A percentile compares a stretch with the other conserved stretches of the same genome.
phyloP scores from a whole-genome alignment of 176 grass and related monocot genomes.

The Oryza meridionalis region DNA sequence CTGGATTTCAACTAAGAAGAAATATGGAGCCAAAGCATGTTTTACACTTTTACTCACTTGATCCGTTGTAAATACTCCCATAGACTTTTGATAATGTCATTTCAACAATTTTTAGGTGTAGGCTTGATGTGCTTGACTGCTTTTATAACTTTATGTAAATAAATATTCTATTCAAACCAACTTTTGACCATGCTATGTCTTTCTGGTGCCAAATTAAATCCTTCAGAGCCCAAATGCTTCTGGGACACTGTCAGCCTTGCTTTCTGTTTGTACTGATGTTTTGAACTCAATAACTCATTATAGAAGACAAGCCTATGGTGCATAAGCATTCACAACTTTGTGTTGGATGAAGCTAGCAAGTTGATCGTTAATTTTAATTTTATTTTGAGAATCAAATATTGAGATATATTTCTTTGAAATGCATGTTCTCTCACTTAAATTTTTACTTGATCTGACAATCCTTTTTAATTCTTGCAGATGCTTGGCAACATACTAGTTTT shows the following conservation, averaged over 20 bases:
- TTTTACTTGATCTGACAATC: constrained; percentile 32
- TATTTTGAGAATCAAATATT: neutral
- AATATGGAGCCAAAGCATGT: neutral
- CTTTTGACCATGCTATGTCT: neutral
- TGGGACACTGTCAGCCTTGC: neutral
- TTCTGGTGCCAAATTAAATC: neutral
- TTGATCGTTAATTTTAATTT: neutral
- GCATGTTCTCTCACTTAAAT: constrained; percentile 6
- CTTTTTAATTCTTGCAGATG: constrained; percentile 62
- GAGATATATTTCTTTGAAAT: constrained; percentile 2
- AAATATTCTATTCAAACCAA: neutral
- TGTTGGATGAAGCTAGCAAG: constrained; percentile 2
- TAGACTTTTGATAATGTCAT: neutral
- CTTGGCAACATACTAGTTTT: constrained; percentile 93
- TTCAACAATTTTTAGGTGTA: constrained; percentile 19
- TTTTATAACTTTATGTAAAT: constrained; percentile 4
- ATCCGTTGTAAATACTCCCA: neutral
- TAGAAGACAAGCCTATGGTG: neutral
- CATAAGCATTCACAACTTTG: constrained; percentile 11
- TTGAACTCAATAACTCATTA: neutral
- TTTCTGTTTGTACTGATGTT: constrained; percentile 16
- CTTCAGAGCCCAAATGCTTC: neutral
- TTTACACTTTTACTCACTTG: neutral
- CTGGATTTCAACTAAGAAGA: neutral
- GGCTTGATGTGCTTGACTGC: neutral